phyloP scores from a whole-genome alignment of 495 filamentous ascomycete species.

The Hypoxylon fragiforme region DNA sequence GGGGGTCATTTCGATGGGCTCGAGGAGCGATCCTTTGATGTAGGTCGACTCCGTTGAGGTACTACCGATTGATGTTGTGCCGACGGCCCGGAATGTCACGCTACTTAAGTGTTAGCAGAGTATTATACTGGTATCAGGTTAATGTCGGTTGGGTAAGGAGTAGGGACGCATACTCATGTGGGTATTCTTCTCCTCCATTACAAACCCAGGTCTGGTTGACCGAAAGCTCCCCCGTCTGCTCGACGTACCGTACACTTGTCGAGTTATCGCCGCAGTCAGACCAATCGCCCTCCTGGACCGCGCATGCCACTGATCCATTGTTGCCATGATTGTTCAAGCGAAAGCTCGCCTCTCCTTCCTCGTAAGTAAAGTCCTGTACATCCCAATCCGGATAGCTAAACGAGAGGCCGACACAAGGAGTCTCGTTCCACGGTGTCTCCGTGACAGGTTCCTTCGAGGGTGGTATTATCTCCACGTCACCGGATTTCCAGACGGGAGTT shows the following conservation, averaged over 20 bases:
- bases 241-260: slow-evolving; percentile 12
- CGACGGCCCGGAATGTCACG: slow-evolving; percentile 21
- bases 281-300: slow-evolving; percentile 11
- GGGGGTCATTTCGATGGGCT: slow-evolving; percentile 28
- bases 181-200: slow-evolving; percentile 15
- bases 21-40: slow-evolving; percentile 20
- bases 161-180: slow-evolving; percentile 3
- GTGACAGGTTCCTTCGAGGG: slow-evolving; percentile 1
- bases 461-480: slow-evolving; percentile 13
- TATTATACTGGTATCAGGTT: no score
- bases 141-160: not conserved
- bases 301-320: slow-evolving; percentile 13
- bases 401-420: slow-evolving; percentile 23
- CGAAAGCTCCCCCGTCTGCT: slow-evolving; percentile 6
- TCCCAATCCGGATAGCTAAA: slow-evolving; percentile 34
- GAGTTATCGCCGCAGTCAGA: slow-evolving; percentile 11
- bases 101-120: slow-evolving; percentile 8
- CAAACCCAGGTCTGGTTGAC: slow-evolving; percentile 28
- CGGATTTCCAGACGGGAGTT: slow-evolving; percentile 27
- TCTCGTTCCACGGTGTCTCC: slow-evolving; percentile 25
- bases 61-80: slow-evolving; percentile 8
- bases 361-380: slow-evolving; percentile 12
- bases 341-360: slow-evolving; percentile 5
- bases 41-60: not conserved
- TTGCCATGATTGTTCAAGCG: slow-evolving; percentile 21